Base-by-base conservation (phyloP, 2,329 filamentous ascomycete species). In the Eurotiales sp. region DNA sequence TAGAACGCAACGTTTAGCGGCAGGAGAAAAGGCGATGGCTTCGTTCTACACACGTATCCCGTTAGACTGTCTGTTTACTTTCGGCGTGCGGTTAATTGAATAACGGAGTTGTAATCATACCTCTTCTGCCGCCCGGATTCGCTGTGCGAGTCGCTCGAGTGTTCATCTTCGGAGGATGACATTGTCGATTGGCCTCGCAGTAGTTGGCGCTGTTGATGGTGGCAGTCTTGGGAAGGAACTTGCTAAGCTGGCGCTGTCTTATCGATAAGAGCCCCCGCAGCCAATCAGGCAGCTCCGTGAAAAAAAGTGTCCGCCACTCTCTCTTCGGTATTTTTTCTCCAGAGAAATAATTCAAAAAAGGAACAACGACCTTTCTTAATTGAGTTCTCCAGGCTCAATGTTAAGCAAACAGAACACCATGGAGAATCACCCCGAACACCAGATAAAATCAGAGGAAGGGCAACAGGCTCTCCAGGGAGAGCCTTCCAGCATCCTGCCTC, bases 1-100 rank as follows among this genome's bases (percentile, higher is more conserved):
- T 87, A 93, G 67, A 96, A 95, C 11, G 87, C 87, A 42, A 82
- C 78, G 58, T 88, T 87, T 50, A 89, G 82, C 59, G 86, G 78
- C 55, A 93, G 76, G 56, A 79, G 79, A 65, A 85, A 87, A 46
- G 78, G 76, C 10, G 67, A 50, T 22, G 67, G 65, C 42, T 58
- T 59, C 37, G 60, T 59, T 49, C 69, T 70, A 44, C 34, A 46
- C 42, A n/a, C 37, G 49, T 47, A 50, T 52, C 41, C 52, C 65
- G 61, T 51, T 50, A 53, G 53, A 29, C 12, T 21, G 21, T 10
- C 39, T 44, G 22, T n/a, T n/a, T n/a, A n/a, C n/a, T n/a, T n/a
- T 23, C 36, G 32, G 41, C 12, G 29, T 10, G 49, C 39, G 17
- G 22, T 43, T 17, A 41, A 53, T 34, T 52, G 41, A 46, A 12